These are phyloP conservation scores for Pyrrhoderma noxium DNA, from an alignment of 1,284 basidiomycete species.

Conservation along the genomic window DNA sequence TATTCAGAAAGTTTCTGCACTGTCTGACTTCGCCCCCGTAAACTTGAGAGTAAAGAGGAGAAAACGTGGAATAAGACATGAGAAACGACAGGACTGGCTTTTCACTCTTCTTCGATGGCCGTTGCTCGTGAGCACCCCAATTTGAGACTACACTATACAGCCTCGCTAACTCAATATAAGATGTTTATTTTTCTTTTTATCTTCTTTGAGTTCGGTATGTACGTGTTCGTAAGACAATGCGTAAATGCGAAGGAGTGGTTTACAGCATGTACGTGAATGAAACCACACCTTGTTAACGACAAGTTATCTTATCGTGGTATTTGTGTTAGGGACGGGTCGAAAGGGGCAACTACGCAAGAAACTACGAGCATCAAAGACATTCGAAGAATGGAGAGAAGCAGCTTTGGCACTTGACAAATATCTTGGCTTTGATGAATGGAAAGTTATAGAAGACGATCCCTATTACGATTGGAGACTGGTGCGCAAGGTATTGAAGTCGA, in stretches of 20 bases:
- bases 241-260: conserved; percentile 93
- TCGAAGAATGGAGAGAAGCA: conserved; percentile 78
- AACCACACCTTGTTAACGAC: conserved; percentile 2
- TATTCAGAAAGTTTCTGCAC: conserved; percentile 74
- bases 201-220: conserved; percentile 76
- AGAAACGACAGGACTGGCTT: conserved; percentile 65
- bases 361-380: conserved; percentile 68
- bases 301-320: conserved; percentile 7
- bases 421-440: conserved; percentile 85
- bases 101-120: conserved; percentile 87
- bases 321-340: conserved; percentile 65
- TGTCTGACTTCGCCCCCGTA: conserved; percentile 91
- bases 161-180: conserved; percentile 31
- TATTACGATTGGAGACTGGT: conserved; percentile 88
- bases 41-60: conserved; percentile 70
- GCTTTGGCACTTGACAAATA: conserved; percentile 77
- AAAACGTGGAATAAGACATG: conserved; percentile 42
- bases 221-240: conserved; percentile 82
- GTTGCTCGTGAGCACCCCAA: conserved; percentile 55
- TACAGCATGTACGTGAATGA: conserved; percentile 57
- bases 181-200: conserved; percentile 82
- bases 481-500: conserved; percentile 56
- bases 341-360: conserved; percentile 73
- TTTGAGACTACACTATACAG: neutral
- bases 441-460: conserved; percentile 74